Conservation (phyloP, 1,139 yeast genomes). For the Sugiyamaella sp. region DNA sequence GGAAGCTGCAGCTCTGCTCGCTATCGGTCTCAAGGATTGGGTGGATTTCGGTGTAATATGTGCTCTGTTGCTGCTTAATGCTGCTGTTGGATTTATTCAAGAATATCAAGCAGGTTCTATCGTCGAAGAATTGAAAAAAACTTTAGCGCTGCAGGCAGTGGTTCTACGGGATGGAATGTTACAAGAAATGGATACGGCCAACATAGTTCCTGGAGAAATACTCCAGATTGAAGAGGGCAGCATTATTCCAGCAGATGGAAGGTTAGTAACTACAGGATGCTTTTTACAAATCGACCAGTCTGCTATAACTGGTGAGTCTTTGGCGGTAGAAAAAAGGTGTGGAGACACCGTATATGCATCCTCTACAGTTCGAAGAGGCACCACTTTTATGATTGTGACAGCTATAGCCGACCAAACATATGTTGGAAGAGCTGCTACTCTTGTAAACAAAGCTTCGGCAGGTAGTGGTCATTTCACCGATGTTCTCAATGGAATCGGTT, state of each 20-base stretch:
- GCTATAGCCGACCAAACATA: slow-evolving; percentile 94
- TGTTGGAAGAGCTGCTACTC: slow-evolving; percentile 96
- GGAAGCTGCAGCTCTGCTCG: slow-evolving; percentile 97
- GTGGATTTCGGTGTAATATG: slow-evolving; percentile 98
- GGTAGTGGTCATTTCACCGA: slow-evolving; percentile 97
- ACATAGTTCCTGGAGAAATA: slow-evolving; percentile 81
- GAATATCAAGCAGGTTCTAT: slow-evolving; percentile 69
- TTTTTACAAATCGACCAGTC: slow-evolving; percentile 96
- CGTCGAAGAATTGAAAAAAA: slow-evolving; percentile 50
- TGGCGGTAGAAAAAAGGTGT: slow-evolving; percentile 89
- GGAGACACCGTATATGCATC: slow-evolving; percentile 93
- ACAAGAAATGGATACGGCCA: slow-evolving; percentile 64
- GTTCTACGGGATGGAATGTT: slow-evolving; percentile 69
- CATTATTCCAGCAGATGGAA: slow-evolving; percentile 89
- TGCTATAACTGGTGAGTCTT: slow-evolving; percentile 97
- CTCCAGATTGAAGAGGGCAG: slow-evolving; percentile 79
- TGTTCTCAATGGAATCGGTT: slow-evolving; percentile 97
- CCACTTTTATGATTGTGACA: slow-evolving; percentile 92
- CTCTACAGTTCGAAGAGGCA: slow-evolving; percentile 96
- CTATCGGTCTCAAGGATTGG: slow-evolving; percentile 99
- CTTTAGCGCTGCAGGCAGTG: slow-evolving; percentile 53
- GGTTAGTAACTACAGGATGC: slow-evolving; percentile 67
- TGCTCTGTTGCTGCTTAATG: slow-evolving; percentile 85
- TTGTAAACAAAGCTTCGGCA: slow-evolving; percentile 92
- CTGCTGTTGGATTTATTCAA: slow-evolving; percentile 94